Evolutionary conservation across 1,139 yeast genomes (phyloP).

Genomic region (Geotrichum klebahnii): DNA sequence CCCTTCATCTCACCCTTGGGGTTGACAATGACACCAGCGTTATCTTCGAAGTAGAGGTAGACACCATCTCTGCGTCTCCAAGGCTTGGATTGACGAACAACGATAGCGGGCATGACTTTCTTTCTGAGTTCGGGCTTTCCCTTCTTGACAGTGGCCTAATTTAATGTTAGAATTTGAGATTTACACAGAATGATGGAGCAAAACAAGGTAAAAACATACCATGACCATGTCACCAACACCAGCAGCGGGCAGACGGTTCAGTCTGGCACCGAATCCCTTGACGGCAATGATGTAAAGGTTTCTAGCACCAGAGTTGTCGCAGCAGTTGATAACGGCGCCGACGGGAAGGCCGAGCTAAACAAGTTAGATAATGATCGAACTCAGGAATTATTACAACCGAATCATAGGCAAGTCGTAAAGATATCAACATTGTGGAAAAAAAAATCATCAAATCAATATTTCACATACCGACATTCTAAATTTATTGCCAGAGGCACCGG

Average conservation of each 20-base stretch:
- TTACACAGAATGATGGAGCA: background rate
- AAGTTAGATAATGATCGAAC: background rate
- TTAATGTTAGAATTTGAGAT: background rate
- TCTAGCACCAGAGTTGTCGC: conserved; percentile 99
- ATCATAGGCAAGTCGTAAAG: no score
- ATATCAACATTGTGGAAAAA: no score
- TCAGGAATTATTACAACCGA: no score
- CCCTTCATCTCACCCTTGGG: conserved; percentile 99
- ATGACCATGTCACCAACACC: conserved; percentile 99
- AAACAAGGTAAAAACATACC: no score
- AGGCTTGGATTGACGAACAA: conserved; percentile 98
- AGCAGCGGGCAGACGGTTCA: conserved; percentile 99
- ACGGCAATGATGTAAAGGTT: conserved; percentile 98
- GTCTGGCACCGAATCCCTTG: conserved; percentile 99
- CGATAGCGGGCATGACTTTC: conserved; percentile 99
- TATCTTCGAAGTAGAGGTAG: conserved; percentile 99
- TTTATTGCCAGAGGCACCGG: conserved; percentile 98
- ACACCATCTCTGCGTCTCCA: conserved; percentile 99
- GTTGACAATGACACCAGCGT: conserved; percentile 99
- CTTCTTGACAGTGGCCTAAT: conserved; percentile 92
- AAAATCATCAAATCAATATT: background rate
- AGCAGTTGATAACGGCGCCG: conserved; percentile 99
- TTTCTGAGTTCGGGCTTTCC: conserved; percentile 99
- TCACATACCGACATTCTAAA: conserved; percentile 97
- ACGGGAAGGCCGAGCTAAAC: conserved; percentile 90